Base-by-base conservation (phyloP, 2,329 filamentous ascomycete genomes). In the Aspergillus carbonarius region DNA sequence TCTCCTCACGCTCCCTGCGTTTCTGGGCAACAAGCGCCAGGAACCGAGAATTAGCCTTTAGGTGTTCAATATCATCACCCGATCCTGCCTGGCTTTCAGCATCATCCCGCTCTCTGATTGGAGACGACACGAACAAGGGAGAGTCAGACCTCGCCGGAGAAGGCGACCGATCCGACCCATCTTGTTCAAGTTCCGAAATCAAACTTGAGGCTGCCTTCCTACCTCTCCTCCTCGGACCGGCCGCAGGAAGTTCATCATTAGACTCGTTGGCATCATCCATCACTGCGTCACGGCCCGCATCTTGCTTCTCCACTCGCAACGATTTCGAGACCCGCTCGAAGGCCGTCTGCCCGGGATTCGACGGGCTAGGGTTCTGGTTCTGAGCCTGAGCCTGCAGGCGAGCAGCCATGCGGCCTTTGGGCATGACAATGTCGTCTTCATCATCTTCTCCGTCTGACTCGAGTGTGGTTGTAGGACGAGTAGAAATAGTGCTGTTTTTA, bases 21-120 rank as follows among this genome's bases (percentile, higher is more conserved):
- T 93, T 95, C 66, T 86, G 84, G 47, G 86, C 86, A 10, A 95
- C 83, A 0, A 96, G 83, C 7, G 88, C 89, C 60, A 86, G 80
- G 68, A 96, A 88, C 5, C 88, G 85, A 40, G 84, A 79, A 50
- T 85, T 83, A 60, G 82, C 57, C 46, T 70, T 68, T 1, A 60
- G 55, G 10, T 56, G 78, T 55, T 74, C 54, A 13, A 60, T 64
- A 2, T 67, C 62, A 44, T 72, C 57, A 35, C 66, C 59, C 1
- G 53, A 46, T 44, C 40, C 62, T 44, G 59, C 58, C 30, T 32
- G 30, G 30, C 30, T 32, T 59, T 63, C 40, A 37, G 61, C 54
- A n/a, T 65, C 51, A 1, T 54, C 23, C 15, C 51, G 58, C 10
- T 58, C 30, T 8, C 56, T 49, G 15, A 60, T 58, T 13, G 68